Base-by-base conservation (phyloP, 208 protist genomes). In the Leishmania amazonensis region DNA sequence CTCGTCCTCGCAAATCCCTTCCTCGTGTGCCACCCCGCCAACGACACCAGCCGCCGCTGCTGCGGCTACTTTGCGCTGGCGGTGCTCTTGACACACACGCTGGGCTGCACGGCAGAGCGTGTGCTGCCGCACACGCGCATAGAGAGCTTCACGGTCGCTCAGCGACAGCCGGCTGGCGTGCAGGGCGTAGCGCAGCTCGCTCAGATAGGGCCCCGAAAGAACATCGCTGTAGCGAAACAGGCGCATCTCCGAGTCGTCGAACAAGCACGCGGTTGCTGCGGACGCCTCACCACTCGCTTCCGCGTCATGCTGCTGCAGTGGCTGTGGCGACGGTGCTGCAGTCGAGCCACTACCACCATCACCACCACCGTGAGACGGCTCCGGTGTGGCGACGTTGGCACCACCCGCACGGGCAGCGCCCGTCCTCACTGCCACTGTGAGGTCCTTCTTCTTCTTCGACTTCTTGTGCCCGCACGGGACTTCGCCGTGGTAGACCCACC, bases 221-320 rank as follows among this genome's bases (percentile, higher is more conserved):
- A 94, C 86, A 75, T 96, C 91, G 65, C 83, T 83, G 86, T 94
- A 96, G 19, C 77, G 74, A 60, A 94, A 90, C 0, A 95, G 45
- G 67, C 81, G 84, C 35, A 95, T n/a, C 51, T 93, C 90, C 0
- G 64, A 79, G 17, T 42, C 54, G 2, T 57, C 75, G 68, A 91
- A 96, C 3, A 96, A 79, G 15, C 86, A 83, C 15, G 31, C 68
- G 21, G 40, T 11, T 17, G 68, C 21, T 21, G 31, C 68, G 8
- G 68, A 9, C 7, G 68, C 21, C 42, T 73, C 68, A 19, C 42
- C 42, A 11, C 42, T n/a, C 24, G 1, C 7, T 38, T 53, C 45
- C 6, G 24, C 24, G 24, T 53, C 42, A 68, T 54, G 78, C 76
- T 13, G 75, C 86, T 47, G 74, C 31, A 2, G 35, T 11, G 49